Evolutionary conservation across 2,329 filamentous ascomycete species (phyloP).

Genomic region (Aspergillus neotritici): DNA sequence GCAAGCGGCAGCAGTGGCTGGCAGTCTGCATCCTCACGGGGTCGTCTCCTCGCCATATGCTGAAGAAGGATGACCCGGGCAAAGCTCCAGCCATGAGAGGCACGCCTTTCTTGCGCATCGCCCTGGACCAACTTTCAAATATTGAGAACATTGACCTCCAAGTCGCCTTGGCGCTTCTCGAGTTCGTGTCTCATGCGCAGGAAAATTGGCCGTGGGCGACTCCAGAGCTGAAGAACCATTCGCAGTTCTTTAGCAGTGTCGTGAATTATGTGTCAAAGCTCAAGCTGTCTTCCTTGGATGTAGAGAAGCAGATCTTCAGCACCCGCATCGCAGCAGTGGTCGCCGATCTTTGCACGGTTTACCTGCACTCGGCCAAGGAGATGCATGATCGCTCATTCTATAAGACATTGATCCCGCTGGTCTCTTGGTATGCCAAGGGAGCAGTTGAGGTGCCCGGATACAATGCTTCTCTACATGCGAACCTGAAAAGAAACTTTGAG

Average conservation of each 20-base stretch:
- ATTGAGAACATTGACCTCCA: slow-evolving; percentile 60
- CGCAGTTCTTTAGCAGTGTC: slow-evolving; percentile 65
- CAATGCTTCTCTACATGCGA: slow-evolving; percentile 79
- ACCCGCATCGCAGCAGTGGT: slow-evolving; percentile 73
- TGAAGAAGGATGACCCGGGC: slow-evolving; percentile 48
- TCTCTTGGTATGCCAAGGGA: slow-evolving; percentile 74
- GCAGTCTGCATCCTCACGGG: slow-evolving; percentile 88
- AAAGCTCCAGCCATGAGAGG: slow-evolving; percentile 47
- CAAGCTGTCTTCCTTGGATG: slow-evolving; percentile 48
- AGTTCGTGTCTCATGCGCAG: slow-evolving; percentile 82
- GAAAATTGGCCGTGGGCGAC: slow-evolving; percentile 97
- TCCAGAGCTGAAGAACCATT: slow-evolving; percentile 68
- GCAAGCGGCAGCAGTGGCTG: slow-evolving; percentile 92
- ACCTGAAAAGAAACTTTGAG: slow-evolving; percentile 78
- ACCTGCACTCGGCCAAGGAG: slow-evolving; percentile 79
- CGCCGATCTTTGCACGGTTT: slow-evolving; percentile 84
- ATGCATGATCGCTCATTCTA: slow-evolving; percentile 63
- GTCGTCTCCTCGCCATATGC: slow-evolving; percentile 70
- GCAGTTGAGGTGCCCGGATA: slow-evolving; percentile 75
- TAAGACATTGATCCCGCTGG: slow-evolving; percentile 64
- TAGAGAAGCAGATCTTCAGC: slow-evolving; percentile 48
- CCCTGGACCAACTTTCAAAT: slow-evolving; percentile 62
- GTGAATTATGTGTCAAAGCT: slow-evolving; percentile 62
- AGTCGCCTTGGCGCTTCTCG: slow-evolving; percentile 68
- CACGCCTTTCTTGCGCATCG: slow-evolving; percentile 67